These are phyloP conservation scores for Tolypocladium amazonense DNA, from an alignment of 2,329 filamentous ascomycete genomes.

Conservation along the genomic window DNA sequence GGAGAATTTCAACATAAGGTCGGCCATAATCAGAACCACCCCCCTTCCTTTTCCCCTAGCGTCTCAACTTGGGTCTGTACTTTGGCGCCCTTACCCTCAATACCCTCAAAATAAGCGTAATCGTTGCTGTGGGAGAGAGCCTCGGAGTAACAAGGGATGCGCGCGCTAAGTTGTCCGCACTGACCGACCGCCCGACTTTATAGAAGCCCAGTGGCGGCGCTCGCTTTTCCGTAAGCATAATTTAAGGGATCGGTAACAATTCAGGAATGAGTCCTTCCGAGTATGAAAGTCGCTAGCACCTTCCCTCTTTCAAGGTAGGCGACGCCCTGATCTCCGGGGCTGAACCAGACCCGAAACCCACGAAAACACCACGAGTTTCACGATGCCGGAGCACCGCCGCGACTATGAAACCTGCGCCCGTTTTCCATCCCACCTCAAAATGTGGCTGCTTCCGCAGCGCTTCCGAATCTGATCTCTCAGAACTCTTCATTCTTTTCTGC, in stretches of 20 bases:
- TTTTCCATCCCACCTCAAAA: not conserved
- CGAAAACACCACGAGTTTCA: not conserved
- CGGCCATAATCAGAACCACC: too few relatives aligned
- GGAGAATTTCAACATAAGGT: too few relatives aligned
- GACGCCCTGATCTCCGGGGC: not conserved
- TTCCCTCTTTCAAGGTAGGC: not conserved
- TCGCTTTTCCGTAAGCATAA: not conserved
- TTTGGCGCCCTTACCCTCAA: not conserved
- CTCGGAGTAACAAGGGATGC: not conserved
- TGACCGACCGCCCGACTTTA: not conserved
- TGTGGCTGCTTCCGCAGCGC: not conserved
- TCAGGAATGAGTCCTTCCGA: not conserved
- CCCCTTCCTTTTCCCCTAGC: too few relatives aligned
- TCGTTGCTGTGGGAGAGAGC: not conserved
- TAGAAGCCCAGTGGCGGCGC: too few relatives aligned
- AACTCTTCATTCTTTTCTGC: not conserved
- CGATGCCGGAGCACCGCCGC: not conserved
- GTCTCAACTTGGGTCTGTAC: not conserved
- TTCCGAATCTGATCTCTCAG: not conserved
- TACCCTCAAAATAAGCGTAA: not conserved
- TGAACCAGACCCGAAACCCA: not conserved
- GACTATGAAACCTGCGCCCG: not conserved
- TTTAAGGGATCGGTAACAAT: not conserved
- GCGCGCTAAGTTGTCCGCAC: not conserved
- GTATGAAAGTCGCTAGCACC: not conserved